Evolutionary conservation across 75 land plant genomes (phyloP).

Genomic region (Picea sitchensis): DNA sequence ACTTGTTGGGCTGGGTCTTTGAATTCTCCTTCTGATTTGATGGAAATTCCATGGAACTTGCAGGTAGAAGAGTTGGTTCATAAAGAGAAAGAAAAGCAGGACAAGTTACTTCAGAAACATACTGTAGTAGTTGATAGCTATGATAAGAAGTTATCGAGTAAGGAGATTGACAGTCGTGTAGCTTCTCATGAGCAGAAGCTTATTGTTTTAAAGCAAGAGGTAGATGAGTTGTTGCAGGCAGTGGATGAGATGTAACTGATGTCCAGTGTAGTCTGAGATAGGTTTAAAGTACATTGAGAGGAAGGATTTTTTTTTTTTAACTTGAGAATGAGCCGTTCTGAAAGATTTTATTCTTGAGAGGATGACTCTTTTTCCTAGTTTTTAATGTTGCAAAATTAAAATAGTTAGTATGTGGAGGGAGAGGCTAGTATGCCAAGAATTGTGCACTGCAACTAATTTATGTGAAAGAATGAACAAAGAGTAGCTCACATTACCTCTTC

Average conservation of each 20-base stretch:
- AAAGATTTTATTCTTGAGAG: no score
- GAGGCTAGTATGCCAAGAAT: no score
- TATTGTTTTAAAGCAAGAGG: slow-evolving; percentile 60
- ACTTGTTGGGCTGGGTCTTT: not conserved
- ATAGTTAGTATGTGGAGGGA: no score
- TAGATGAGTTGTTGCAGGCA: slow-evolving; percentile 69
- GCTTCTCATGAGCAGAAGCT: slow-evolving; percentile 78
- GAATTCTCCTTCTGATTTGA: not conserved
- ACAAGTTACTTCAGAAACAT: slow-evolving; percentile 76
- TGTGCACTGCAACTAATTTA: no score
- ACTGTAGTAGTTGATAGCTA: slow-evolving; percentile 62
- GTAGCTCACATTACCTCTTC: no score
- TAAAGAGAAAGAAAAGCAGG: slow-evolving; percentile 93
- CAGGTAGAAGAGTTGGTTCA: slow-evolving; percentile 80
- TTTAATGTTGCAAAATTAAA: no score
- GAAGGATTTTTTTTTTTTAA: no score
- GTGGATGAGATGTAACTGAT: slow-evolving; percentile 59
- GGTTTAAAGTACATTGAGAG: no score
- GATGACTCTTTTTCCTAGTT: no score
- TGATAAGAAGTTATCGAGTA: slow-evolving; percentile 69
- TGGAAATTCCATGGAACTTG: not conserved
- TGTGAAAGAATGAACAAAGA: no score
- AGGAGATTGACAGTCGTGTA: slow-evolving; percentile 75
- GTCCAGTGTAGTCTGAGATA: no score
- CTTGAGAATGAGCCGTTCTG: no score